phyloP scores from a whole-genome alignment of 129 eudicot genomes.

The Solidago caesia region DNA sequence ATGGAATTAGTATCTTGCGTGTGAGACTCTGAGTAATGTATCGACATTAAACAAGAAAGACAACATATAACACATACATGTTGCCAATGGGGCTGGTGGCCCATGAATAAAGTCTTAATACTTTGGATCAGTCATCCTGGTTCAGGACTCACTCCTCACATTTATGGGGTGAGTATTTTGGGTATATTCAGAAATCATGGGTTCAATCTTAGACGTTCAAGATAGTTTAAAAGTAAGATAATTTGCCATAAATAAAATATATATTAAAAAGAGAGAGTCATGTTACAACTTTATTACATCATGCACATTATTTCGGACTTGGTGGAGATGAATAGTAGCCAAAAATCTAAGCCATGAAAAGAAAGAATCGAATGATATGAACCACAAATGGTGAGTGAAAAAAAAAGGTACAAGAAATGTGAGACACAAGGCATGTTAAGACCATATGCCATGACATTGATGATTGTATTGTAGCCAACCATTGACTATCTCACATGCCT shows the following conservation, averaged over 20 bases:
- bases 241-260: background rate
- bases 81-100: too few species aligned
- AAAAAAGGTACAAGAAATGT: conserved; percentile 28
- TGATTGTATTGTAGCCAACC: conserved; percentile 27
- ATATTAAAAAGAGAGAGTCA: background rate
- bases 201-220: too few species aligned
- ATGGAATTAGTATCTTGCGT: too few species aligned
- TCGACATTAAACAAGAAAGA: too few species aligned
- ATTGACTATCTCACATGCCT: conserved; percentile 32
- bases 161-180: too few species aligned
- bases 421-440: conserved; percentile 22
- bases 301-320: background rate
- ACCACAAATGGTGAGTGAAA: conserved; percentile 21
- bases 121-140: too few species aligned
- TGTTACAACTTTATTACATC: background rate
- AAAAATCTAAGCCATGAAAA: conserved; percentile 31
- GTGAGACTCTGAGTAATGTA: too few species aligned
- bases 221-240: too few species aligned
- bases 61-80: too few species aligned
- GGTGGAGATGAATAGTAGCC: conserved; percentile 20
- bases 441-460: conserved; percentile 26
- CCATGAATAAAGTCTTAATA: too few species aligned
- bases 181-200: too few species aligned
- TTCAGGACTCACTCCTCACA: too few species aligned
- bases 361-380: conserved; percentile 25